Percentiles rank a stretch among this genome's conserved stretches.
phyloP scores from a whole-genome alignment of 305 asterid genomes.

The Fraxinus dipetala region DNA sequence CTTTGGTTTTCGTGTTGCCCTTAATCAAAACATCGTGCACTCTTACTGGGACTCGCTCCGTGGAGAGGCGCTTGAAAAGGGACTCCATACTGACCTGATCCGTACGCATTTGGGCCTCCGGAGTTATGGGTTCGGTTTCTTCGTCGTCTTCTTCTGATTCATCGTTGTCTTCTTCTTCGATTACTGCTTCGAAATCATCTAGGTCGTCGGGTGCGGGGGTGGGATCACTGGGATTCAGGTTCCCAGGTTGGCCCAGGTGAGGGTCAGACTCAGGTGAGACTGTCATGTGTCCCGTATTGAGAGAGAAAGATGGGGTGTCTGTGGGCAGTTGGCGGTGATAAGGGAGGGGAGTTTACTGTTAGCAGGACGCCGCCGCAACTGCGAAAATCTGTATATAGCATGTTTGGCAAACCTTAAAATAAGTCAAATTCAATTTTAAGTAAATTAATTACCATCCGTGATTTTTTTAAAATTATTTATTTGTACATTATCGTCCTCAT shows the following conservation, averaged over 20 bases:
- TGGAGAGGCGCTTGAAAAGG: constrained; percentile 55
- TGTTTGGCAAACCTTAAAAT: not conserved
- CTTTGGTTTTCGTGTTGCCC: constrained; percentile 83
- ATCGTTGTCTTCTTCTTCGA: constrained; percentile 40
- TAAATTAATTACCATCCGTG: too few relatives aligned
- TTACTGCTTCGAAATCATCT: constrained; percentile 24
- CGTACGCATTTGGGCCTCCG: constrained; percentile 44
- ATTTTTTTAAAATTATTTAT: too few relatives aligned
- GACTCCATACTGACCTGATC: constrained; percentile 58
- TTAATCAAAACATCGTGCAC: constrained; percentile 85
- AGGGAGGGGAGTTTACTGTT: not conserved
- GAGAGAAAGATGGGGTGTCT: not conserved
- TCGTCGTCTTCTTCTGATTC: constrained; percentile 32
- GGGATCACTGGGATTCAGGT: constrained; percentile 19
- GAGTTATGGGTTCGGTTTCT: constrained; percentile 30
- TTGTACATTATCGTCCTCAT: too few relatives aligned
- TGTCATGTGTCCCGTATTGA: constrained; percentile 22
- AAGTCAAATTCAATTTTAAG: not conserved
- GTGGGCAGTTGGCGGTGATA: constrained; percentile 25
- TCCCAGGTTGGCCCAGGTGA: constrained; percentile 14
- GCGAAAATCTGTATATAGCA: not conserved
- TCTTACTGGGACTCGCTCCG: constrained; percentile 65
- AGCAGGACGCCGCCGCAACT: not conserved
- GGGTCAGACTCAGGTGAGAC: constrained; percentile 27
- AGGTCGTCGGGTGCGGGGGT: not conserved